Evolutionary conservation across 1,284 basidiomycete genomes (phyloP), one percentile per base, ranked within the genome.

Genomic region (Boletellus deceptivus): DNA sequence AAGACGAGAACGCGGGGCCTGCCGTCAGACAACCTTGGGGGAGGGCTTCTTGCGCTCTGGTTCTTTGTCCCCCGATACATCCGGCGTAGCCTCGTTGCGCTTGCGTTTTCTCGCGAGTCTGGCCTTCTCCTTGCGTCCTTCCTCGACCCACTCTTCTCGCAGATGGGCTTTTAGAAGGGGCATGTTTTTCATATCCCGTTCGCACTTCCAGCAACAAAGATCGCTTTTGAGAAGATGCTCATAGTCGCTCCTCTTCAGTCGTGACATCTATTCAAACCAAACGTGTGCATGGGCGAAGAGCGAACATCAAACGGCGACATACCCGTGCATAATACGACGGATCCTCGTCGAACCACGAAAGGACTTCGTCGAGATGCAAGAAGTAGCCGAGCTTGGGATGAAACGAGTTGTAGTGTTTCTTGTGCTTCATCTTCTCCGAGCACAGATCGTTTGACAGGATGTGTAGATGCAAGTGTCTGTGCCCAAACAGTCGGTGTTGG

Each of bases 401-500:
- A 72, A 98, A 99, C 3, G 92, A 93, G 66, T 96, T 93, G 73
- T 93, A 93, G 62, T 98, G 94, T 62, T 91, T 94, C 76, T 97
- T 98, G 55, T 80, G 82, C 70, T 96, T 98, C 71, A 98, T 72
- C 34, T 74, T 71, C 3, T 80, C 75, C 0, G 89, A 87, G 45
- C 82, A 77, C 17, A 97, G 71, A 65, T 99, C 95, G 18, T 79
- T 76, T 1, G 93, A 96, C 25, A 98, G 75, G 53, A 98, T 82
- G 65, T 98, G 94, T 6, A 94, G 70, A 63, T 96, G 93, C 1
- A 94, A 55, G 64, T 95, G 92, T 55, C 92, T 94, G 52, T 24
- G 29, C 33, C 14, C 35, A 25, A 41, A 22, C 44, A 16, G 16
- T 25, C 13, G 8, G 29, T 13, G 29, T 4, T 13, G 16, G 8